Base-by-base conservation (phyloP, 2,329 filamentous ascomycete species). In the Pezicula rhizophila region DNA sequence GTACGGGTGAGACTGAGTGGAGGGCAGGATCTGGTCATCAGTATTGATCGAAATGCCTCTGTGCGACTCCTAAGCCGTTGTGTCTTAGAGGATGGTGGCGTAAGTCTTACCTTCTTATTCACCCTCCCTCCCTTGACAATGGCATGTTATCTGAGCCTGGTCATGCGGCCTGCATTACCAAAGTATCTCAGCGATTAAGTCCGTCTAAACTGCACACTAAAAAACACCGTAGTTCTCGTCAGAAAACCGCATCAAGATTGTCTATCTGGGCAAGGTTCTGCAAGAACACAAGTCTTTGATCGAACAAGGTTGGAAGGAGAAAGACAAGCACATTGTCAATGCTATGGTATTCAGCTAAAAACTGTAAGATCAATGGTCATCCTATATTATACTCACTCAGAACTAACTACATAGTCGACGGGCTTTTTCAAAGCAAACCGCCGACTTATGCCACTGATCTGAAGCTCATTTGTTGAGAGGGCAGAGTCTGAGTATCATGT, bases 181-280 rank as follows among this genome's bases (percentile, higher is more conserved):
- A 44, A 18, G 4, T 46, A 40, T 42, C 20, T 18, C 23, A 11
- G 28, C 11, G 28, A 31, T 4, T 31, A 31, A 28, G 37, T 39
- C 20, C 37, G n/a, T 8, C 26, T 23, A 47, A 39, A 12, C 28
- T 11, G 25, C 17, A 12, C n/a, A 31, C 45, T 54, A 45, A 55
- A 14, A 20, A 17, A 15, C 15, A 8, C 12, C 40, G 7, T 35
- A 65, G 85, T 70, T 91, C 28, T 66, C 76, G 2, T 63, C 72
- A 7, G 71, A 70, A 40, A 80, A 79, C 52, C 78, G 74, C 42
- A 72, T 96, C 45, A 80, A 81, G 47, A 78, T 96, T 51, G 84
- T 82, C 17, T 95, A 95, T 65, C 77, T 93, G 67, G 91, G 91
- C 57, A 89, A 83, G 63, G 79, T 91, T 45, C 76, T 96, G 41